Evolutionary conservation across 2,329 filamentous ascomycete species (phyloP).

Genomic region (Elsinoe batatas): DNA sequence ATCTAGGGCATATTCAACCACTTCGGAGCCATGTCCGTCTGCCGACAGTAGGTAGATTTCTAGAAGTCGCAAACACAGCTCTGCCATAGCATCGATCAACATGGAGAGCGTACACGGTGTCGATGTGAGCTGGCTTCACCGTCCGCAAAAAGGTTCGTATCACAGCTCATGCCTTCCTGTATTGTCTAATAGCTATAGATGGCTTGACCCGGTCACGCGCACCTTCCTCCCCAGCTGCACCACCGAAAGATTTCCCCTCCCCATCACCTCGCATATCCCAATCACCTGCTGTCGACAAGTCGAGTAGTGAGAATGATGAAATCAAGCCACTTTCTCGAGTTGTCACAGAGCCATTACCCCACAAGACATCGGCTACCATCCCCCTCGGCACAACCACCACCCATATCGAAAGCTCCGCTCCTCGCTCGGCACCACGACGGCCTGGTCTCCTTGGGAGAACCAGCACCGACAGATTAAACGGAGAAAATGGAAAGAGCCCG

Average conservation of each 20-base stretch:
- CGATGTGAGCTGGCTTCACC: conserved; percentile 87
- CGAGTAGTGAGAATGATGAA: conserved; percentile 18
- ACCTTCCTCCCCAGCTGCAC: conserved; percentile 17
- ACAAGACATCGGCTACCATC: conserved; percentile 23
- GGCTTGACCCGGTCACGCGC: conserved; percentile 24
- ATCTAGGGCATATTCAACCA: neutral
- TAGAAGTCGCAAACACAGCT: neutral
- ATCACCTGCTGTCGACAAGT: conserved; percentile 17
- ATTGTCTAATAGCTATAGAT: neutral
- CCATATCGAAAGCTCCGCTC: conserved; percentile 16
- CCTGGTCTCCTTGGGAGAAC: conserved; percentile 34
- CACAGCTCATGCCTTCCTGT: too few species aligned
- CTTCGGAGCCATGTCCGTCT: neutral
- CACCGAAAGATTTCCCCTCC: conserved; percentile 16
- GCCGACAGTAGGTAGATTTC: neutral
- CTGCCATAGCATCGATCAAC: neutral
- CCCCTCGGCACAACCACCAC: conserved; percentile 12
- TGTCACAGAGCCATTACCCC: conserved; percentile 29
- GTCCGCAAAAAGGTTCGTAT: conserved; percentile 62
- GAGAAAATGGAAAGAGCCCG: conserved; percentile 19
- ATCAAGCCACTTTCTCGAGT: conserved; percentile 20
- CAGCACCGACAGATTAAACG: conserved; percentile 28
- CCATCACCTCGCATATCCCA: conserved; percentile 13
- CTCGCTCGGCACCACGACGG: conserved; percentile 19
- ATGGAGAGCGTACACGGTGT: conserved; percentile 78